Base-by-base conservation (phyloP, 345 rosid species). In the Lepidium sativum region DNA sequence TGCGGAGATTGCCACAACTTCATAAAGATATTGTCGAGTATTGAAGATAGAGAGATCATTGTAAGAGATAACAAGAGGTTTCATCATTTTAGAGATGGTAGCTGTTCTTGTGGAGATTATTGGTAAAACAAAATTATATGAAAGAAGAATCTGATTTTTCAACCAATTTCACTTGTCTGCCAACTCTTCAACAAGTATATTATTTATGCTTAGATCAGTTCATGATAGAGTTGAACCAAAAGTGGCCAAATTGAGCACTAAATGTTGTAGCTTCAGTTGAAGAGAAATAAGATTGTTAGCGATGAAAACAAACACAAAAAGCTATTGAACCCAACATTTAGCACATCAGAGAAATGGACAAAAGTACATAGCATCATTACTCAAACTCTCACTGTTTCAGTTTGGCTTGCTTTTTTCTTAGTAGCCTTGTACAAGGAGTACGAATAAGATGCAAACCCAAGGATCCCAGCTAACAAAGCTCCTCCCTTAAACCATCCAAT, bases 1-100 rank as follows among this genome's bases (percentile, higher is more conserved):
- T 83, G 88, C 41, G 85, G 88, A 51, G 88, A 86, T 49, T 86
- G 92, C 43, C 92, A 86, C 65, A 78, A 79, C 67, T 43, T 86
- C 59, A 73, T 86, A 67, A 86, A 86, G 75, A 71, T 76, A 44
- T 63, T 74, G n/a, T 77, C 85, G 25, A 72, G 79, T 69, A 76
- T 75, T 51, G 74, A 75, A 71, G 75, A 69, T 72, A 78, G 85
- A 65, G 84, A 80, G 76, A 70, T 84, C 8, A 42, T 80, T 40
- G 57, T 80, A 68, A 79, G 85, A 78, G 87, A 86, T 70, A 76
- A 67, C 62, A 81, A 78, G 61, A 75, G 86, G 33, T 83, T 86
- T 71, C 91, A 86, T 73, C 80, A 79, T 77, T 86, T 86, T 75
- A 82, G 72, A 71, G 72, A 82, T 54, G 89, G 92, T 17, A 42